Conservation (phyloP, 169 alveolate genomes). For the Plasmodium blacklocki region DNA sequence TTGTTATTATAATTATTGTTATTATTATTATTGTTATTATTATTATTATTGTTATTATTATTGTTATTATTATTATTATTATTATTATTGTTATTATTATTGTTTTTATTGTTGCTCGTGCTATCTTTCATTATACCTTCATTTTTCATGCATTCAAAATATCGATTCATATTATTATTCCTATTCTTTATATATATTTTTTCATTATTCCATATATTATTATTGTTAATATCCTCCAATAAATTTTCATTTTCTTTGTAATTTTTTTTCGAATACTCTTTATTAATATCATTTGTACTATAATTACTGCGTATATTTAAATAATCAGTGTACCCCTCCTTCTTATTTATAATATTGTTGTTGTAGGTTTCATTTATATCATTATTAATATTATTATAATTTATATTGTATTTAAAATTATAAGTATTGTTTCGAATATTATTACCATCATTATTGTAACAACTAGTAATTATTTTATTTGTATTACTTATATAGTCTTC, state of each 20-base stretch:
- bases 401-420: too few species aligned
- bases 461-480: slow-evolving; percentile 1
- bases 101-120: too few species aligned
- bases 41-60: neutral
- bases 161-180: neutral
- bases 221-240: neutral
- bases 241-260: too few species aligned
- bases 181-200: neutral
- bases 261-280: too few species aligned
- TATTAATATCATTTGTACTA: too few species aligned
- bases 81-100: neutral
- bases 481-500: neutral
- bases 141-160: neutral
- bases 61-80: neutral
- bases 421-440: neutral
- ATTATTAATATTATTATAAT: too few species aligned
- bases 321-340: too few species aligned
- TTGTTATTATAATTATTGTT: neutral
- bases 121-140: neutral
- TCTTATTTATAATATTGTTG: too few species aligned
- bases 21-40: neutral
- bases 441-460: neutral
- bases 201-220: neutral
- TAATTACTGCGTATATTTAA: too few species aligned
- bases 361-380: too few species aligned